phyloP scores from a whole-genome alignment of 2,329 filamentous ascomycete species.

The Beauveria australis region DNA sequence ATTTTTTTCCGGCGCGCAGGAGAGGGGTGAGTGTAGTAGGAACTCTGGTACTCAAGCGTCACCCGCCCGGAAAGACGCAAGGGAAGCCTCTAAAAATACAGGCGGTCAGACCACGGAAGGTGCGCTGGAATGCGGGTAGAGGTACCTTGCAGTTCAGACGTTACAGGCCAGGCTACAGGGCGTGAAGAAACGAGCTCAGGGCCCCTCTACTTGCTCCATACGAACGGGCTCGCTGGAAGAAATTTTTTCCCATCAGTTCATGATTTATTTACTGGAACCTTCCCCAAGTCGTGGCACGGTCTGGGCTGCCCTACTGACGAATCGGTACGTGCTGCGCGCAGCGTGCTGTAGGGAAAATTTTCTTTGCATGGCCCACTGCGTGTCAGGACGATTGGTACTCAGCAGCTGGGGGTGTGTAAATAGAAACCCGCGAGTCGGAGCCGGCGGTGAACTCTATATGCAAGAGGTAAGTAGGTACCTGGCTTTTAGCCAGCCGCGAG shows the following conservation, averaged over 20 bases:
- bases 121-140: not conserved
- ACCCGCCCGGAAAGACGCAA: not conserved
- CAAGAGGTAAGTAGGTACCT: not conserved
- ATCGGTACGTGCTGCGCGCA: too few relatives aligned
- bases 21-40: not conserved
- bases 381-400: too few relatives aligned
- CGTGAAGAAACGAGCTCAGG: not conserved
- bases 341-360: not conserved
- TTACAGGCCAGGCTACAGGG: not conserved
- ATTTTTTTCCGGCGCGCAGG: not conserved
- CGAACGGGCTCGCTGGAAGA: not conserved
- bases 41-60: constrained; percentile 1
- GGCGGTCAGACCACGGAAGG: not conserved
- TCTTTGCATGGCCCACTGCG: not conserved
- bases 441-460: not conserved
- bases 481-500: not conserved
- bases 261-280: too few relatives aligned
- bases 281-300: too few relatives aligned
- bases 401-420: too few relatives aligned
- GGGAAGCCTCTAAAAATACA: not conserved
- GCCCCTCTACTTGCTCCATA: too few relatives aligned
- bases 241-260: not conserved
- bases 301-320: too few relatives aligned
- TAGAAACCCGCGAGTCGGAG: too few relatives aligned
- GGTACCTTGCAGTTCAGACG: not conserved